Evolutionary conservation across 2,329 filamentous ascomycete genomes (phyloP).

Genomic region (Aspergillus pseudoviridinutans): DNA sequence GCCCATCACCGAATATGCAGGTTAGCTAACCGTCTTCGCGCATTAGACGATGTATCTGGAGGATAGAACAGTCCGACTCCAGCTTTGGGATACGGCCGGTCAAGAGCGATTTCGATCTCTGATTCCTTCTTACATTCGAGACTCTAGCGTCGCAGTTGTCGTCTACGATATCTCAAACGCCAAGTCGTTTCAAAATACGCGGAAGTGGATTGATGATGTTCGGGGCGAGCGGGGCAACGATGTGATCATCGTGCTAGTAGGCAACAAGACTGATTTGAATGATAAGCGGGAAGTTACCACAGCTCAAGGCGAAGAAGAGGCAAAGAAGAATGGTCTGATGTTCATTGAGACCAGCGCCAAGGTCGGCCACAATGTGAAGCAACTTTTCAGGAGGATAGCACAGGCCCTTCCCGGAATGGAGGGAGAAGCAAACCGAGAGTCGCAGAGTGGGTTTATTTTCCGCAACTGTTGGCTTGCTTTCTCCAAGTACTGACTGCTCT

Average conservation of each 20-base stretch:
- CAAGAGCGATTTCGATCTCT: conserved; percentile 96
- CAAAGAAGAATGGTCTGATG: conserved; percentile 96
- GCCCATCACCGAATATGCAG: background rate
- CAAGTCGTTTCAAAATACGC: conserved; percentile 97
- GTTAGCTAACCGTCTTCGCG: conserved; percentile 7
- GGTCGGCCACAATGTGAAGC: conserved; percentile 96
- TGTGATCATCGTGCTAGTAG: conserved; percentile 96
- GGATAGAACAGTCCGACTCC: conserved; percentile 93
- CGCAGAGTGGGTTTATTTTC: conserved; percentile 64
- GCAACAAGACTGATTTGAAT: conserved; percentile 98
- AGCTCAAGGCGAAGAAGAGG: conserved; percentile 93
- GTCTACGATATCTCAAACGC: conserved; percentile 98
- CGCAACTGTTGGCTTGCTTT: background rate
- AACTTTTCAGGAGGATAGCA: conserved; percentile 94
- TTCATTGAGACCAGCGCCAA: conserved; percentile 99
- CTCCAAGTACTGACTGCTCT: conserved; percentile 21
- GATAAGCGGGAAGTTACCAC: conserved; percentile 98
- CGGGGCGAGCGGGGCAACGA: conserved; percentile 94
- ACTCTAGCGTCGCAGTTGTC: conserved; percentile 95
- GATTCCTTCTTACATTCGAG: conserved; percentile 97
- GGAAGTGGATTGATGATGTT: conserved; percentile 99
- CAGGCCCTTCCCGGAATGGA: conserved; percentile 98
- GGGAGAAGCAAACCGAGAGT: conserved; percentile 73
- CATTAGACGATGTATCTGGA: conserved; percentile 96
- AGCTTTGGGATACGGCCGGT: conserved; percentile 97